A percentile compares a stretch with the other conserved stretches of the same genome.
Conservation (phyloP, 345 rosid species). For the Aethionema arabicum region DNA sequence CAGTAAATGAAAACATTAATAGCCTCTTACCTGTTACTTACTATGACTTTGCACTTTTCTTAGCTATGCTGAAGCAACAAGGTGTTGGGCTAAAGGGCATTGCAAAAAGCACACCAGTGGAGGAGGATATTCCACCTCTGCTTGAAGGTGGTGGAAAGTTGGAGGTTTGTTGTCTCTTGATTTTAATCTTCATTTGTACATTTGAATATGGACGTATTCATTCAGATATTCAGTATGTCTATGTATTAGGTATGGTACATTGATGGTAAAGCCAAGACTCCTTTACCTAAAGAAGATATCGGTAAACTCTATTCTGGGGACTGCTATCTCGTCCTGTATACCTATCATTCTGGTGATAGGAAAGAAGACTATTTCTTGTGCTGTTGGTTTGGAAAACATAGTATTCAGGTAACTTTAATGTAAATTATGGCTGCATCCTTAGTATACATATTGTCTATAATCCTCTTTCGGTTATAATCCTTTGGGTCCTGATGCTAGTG, state of each 20-base stretch:
- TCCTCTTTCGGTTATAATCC: not conserved
- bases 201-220: not conserved
- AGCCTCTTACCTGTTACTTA: conserved; percentile 17
- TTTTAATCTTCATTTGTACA: not conserved
- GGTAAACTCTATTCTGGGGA: conserved; percentile 96
- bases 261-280: conserved; percentile 76
- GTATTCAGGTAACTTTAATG: conserved; percentile 61
- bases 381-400: conserved; percentile 90
- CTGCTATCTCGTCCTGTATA: conserved; percentile 87
- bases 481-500: not conserved
- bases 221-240: conserved; percentile 11
- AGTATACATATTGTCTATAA: not conserved
- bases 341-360: conserved; percentile 91
- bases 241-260: conserved; percentile 80
- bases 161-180: conserved; percentile 60
- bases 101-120: conserved; percentile 66
- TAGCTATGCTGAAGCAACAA: conserved; percentile 97
- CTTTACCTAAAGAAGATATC: conserved; percentile 73
- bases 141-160: conserved; percentile 95
- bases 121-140: conserved; percentile 93
- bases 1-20: not conserved
- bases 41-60: conserved; percentile 27
- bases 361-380: conserved; percentile 91
- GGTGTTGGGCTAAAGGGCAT: conserved; percentile 85
- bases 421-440: conserved; percentile 1